Evolutionary conservation across 2,329 filamentous ascomycete genomes (phyloP).

Genomic region (Trichoderma endophyticum): DNA sequence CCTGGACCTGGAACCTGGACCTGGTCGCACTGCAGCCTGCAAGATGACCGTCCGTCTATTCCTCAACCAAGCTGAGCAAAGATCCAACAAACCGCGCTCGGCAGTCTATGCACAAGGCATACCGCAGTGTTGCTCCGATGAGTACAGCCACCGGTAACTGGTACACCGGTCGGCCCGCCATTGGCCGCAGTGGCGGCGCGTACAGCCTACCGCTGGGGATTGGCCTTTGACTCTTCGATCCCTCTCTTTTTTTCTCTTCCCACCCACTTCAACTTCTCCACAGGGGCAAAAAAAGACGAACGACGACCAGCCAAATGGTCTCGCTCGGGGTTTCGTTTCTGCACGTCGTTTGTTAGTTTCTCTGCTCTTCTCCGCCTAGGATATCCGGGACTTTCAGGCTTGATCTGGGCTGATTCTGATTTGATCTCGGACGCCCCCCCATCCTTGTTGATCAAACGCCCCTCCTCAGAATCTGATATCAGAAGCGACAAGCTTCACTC

Average conservation of each 20-base stretch:
- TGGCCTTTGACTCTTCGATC: neutral
- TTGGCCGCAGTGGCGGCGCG: neutral
- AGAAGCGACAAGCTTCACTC: conserved; percentile 10
- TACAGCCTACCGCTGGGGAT: neutral
- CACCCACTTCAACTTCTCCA: neutral
- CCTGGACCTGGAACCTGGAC: neutral
- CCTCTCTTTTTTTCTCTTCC: neutral
- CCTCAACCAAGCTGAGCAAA: neutral
- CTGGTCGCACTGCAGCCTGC: conserved; percentile 15
- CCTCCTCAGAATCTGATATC: neutral
- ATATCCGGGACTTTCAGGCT: neutral
- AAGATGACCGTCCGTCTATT: neutral
- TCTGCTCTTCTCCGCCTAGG: neutral
- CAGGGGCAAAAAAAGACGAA: neutral
- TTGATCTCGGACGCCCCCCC: neutral
- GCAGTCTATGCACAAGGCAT: neutral
- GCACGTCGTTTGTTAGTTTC: neutral
- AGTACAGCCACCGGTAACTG: neutral
- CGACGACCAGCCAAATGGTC: neutral
- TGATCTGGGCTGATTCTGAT: conserved; percentile 9
- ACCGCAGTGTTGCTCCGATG: too few species aligned
- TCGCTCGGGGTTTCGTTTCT: neutral
- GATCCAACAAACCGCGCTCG: conserved; percentile 1
- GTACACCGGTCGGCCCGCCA: neutral
- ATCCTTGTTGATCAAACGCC: conserved; percentile 1